Evolutionary conservation across 2,329 filamentous ascomycete species (phyloP).

Genomic region (Rutstroemia sp.): DNA sequence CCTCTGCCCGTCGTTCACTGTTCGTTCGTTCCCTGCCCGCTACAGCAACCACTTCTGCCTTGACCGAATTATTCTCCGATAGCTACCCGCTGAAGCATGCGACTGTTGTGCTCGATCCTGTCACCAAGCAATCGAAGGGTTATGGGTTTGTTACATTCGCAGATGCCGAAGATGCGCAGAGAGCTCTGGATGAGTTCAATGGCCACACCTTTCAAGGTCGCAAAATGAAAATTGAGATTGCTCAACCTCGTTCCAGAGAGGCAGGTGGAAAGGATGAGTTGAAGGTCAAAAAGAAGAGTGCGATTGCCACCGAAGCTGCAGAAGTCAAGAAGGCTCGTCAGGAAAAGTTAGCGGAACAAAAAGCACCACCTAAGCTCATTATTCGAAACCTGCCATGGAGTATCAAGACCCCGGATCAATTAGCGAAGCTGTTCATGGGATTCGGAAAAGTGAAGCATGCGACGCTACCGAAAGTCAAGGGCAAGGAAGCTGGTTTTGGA

Average conservation of each 20-base stretch:
- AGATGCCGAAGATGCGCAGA: slow-evolving; percentile 80
- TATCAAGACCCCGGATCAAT: slow-evolving; percentile 77
- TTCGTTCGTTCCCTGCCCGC: slow-evolving; percentile 85
- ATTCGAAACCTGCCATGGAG: slow-evolving; percentile 95
- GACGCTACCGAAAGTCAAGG: slow-evolving; percentile 70
- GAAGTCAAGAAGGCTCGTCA: slow-evolving; percentile 45
- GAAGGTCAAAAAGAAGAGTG: slow-evolving; percentile 25
- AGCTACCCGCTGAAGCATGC: slow-evolving; percentile 94
- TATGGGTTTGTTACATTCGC: slow-evolving; percentile 97
- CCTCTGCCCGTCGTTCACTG: slow-evolving; percentile 53
- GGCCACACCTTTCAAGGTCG: slow-evolving; percentile 70
- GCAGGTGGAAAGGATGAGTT: slow-evolving; percentile 34
- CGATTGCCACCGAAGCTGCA: slow-evolving; percentile 31
- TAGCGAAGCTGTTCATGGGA: slow-evolving; percentile 71
- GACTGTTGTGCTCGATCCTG: slow-evolving; percentile 78
- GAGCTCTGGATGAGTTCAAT: slow-evolving; percentile 75
- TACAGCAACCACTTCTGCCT: slow-evolving; percentile 68
- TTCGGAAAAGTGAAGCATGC: slow-evolving; percentile 89
- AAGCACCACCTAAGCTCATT: slow-evolving; percentile 68
- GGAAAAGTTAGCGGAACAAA: slow-evolving; percentile 52
- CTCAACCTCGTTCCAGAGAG: slow-evolving; percentile 74
- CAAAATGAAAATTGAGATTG: slow-evolving; percentile 79
- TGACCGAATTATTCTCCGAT: slow-evolving; percentile 88
- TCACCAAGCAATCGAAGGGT: slow-evolving; percentile 80
- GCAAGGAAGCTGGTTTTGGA: slow-evolving; percentile 74